Base-by-base conservation (phyloP, 495 filamentous ascomycete species). In the Neurospora terricola region DNA sequence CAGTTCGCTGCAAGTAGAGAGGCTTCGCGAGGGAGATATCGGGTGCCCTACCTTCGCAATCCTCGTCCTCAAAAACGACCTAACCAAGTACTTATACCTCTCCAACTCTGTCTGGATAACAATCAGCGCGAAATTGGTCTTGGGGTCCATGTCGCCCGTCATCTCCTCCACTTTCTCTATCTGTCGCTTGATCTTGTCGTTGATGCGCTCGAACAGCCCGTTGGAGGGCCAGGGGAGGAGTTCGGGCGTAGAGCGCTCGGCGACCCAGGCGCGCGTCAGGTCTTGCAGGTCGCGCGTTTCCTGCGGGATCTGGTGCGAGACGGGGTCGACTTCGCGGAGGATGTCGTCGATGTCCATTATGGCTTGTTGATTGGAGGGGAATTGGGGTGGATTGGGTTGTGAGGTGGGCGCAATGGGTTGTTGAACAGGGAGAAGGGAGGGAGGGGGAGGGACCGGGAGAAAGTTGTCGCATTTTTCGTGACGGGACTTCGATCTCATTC, bases 71-170 rank as follows among this genome's bases (percentile, higher is more conserved):
- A 98, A 85, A 73, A 93, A 91, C n/a, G 90, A 91, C 72, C 96
- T 89, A 42, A 98, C 86, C 42, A 98, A 85, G 79, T 91, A 98
- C 84, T 97, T 97, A 81, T 91, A 95, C 45, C 96, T 86, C 81
- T 97, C 92, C 69, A 98, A 89, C 85, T 99, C 96, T 36, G 96
- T 98, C 85, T 99, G 96, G 72, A 98, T 90, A 74, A 99, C 91
- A 68, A 98, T 96, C 76, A 98, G 91, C 75, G 87, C 88, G 80
- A 99, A 96, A 81, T 96, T 97, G 72, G 92, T 89, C 77, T 90
- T 94, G 12, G 94, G 91, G 77, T 96, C 93, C 86, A 94, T 87
- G 76, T 91, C 88, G 73, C 89, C 91, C 45, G 91, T 93, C 82
- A 93, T 88, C 73, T 90, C 88, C 86, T 93, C 91, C 73, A 93